Evolutionary conservation across 768 basidiomycete species (phyloP), one percentile per base, ranked within the genome.

Genomic region (Tylopilus felleus): DNA sequence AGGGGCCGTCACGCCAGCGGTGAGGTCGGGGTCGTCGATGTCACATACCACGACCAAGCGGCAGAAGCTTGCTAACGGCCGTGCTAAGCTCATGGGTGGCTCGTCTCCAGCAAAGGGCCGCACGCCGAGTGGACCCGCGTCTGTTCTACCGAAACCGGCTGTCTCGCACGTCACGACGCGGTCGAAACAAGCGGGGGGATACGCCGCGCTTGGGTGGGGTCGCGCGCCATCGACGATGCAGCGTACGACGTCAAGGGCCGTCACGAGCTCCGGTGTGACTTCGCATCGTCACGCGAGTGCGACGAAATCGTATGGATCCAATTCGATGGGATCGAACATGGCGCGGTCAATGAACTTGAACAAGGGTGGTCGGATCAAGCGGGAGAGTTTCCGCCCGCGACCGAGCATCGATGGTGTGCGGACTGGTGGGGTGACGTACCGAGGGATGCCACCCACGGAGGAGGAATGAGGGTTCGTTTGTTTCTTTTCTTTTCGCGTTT

Each of bases 381-480:
- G 86, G 58, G 90, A 93, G 73, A 93, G 90, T 69, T 93, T 93
- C 70, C 88, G 82, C 65, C 91, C 91, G 10, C 76, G 91, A 33
- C 81, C 88, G 40, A 92, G 90, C 61, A 70, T 83, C 19, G 90
- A 91, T 59, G 75, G 71, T 0, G 41, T 57, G 51, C 53, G 59
- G 38, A 45, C 45, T 23, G 43, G 45, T 2, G 55, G 58, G 7
- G 13, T 40, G 4, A 38, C 55, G 7, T 67, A 59, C 29, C 62
- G 59, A 50, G 62, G 60, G 28, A 67, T 67, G 66, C 56, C 64
- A n/a, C 57, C 59, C 21, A 67, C 66, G 6, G 52, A 56, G 47
- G 66, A 67, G 47, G 66, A 67, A 40, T 66, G 52, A 68, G 6
- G 8, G 13, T 19, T 9, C 36, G n/a, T 38, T 6, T 38, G 48